Percentiles rank a stretch among this genome's conserved stretches.
phyloP scores from a whole-genome alignment of 108 stramenopile genomes.

The Nitzschia sp. region DNA sequence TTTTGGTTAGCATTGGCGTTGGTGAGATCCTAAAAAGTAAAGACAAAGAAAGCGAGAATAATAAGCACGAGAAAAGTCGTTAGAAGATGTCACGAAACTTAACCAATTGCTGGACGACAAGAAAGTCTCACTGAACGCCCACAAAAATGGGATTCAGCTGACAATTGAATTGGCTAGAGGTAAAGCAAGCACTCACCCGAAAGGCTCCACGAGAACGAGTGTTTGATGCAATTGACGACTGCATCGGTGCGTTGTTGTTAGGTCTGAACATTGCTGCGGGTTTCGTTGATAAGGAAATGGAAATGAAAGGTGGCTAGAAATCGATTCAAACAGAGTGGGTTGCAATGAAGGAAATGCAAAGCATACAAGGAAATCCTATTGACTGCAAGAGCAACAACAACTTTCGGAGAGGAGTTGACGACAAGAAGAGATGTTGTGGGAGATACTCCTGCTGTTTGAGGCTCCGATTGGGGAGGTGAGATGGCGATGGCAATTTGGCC shows the following conservation, averaged over 20 bases:
- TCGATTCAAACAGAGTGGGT: background rate
- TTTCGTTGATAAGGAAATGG: background rate
- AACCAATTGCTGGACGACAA: too few relatives aligned
- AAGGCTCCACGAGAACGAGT: constrained; percentile 38
- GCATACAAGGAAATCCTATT: background rate
- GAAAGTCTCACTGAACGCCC: background rate
- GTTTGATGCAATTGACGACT: constrained; percentile 27
- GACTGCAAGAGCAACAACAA: background rate
- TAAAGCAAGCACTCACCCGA: constrained; percentile 25
- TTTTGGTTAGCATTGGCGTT: constrained; percentile 32
- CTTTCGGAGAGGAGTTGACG: constrained; percentile 17
- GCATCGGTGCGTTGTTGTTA: constrained; percentile 13
- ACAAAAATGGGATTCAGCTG: background rate
- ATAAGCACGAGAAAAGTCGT: too few relatives aligned
- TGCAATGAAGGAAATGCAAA: background rate
- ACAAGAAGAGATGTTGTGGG: constrained; percentile 20
- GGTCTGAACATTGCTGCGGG: constrained; percentile 24
- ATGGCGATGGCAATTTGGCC: background rate
- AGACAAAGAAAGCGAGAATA: constrained; percentile 1
- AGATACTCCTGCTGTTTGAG: constrained; percentile 8
- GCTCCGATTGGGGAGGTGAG: background rate
- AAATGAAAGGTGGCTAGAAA: background rate
- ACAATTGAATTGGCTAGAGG: background rate
- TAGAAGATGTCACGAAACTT: too few relatives aligned
- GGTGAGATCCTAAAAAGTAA: constrained; percentile 31